phyloP scores from a whole-genome alignment of 148 eudicot species.

The Persicaria maculosa region DNA sequence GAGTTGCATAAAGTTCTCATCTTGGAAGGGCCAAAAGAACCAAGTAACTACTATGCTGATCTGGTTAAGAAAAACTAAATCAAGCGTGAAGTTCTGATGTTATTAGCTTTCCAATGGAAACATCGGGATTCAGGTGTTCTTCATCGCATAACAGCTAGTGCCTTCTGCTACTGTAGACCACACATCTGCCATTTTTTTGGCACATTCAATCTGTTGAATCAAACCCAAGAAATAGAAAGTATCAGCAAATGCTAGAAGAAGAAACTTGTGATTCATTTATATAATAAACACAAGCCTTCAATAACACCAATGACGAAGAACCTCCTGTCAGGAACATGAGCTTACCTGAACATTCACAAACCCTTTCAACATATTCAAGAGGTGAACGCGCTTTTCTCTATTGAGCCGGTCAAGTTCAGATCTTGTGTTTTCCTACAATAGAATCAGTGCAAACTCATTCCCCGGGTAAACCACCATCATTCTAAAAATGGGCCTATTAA shows the following conservation, averaged over 20 bases:
- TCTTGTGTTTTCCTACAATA: conserved; percentile 76
- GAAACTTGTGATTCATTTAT: background rate
- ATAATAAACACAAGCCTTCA: background rate
- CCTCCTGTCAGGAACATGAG: conserved; percentile 5
- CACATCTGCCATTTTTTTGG: conserved; percentile 66
- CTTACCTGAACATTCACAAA: conserved; percentile 87
- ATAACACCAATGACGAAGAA: background rate
- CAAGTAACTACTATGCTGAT: background rate
- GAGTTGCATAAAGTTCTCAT: too few species aligned
- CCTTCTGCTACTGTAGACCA: conserved; percentile 79
- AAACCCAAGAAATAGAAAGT: background rate
- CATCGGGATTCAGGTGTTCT: conserved; percentile 28
- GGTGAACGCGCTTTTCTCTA: conserved; percentile 59
- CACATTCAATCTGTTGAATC: conserved; percentile 50
- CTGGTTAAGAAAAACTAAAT: background rate
- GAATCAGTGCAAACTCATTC: conserved; percentile 1
- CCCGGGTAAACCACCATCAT: background rate
- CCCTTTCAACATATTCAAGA: conserved; percentile 82
- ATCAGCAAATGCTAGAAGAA: background rate
- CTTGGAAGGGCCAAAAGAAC: background rate
- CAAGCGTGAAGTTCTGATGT: background rate
- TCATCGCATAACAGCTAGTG: conserved; percentile 50
- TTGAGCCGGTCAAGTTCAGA: conserved; percentile 71
- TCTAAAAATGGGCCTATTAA: background rate
- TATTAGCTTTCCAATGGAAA: conserved; percentile 16